Percentiles rank a stretch among this genome's conserved stretches.
These are phyloP conservation scores for Artemisia annua DNA, from an alignment of 129 eudicot species.

Conservation along the genomic window DNA sequence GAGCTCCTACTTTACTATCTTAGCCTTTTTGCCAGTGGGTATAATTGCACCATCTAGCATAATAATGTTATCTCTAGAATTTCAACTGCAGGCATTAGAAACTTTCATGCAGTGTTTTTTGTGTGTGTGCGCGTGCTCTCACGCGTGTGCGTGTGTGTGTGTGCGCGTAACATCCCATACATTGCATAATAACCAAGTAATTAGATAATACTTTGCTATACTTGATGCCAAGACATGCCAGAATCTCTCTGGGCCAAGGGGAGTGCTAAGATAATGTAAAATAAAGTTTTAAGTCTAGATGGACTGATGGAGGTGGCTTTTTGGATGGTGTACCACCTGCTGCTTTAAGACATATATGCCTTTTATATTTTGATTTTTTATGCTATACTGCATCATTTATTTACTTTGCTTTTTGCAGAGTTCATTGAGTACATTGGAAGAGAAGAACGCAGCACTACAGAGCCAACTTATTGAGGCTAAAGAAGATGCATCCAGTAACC, in stretches of 20 bases:
- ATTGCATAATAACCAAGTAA: neutral
- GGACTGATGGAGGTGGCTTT: neutral
- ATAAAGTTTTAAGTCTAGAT: neutral
- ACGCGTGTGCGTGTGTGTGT: no score
- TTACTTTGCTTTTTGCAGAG: slow-evolving; percentile 45
- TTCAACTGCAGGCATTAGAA: no score
- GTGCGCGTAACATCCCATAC: neutral
- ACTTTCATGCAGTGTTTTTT: neutral
- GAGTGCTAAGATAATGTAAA: neutral
- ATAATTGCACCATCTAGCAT: neutral
- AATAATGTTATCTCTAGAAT: neutral
- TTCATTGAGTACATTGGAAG: slow-evolving; percentile 66
- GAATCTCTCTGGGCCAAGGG: neutral
- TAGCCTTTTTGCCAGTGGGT: no score
- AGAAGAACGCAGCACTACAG: slow-evolving; percentile 65
- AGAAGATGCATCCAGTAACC: slow-evolving; percentile 56
- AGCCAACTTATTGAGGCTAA: slow-evolving; percentile 62
- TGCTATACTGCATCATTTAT: neutral
- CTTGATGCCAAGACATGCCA: neutral
- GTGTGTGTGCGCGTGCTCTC: no score
- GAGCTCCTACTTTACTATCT: no score
- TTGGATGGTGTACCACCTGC: neutral
- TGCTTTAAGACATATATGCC: neutral
- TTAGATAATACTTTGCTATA: neutral
- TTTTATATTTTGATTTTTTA: neutral